Base-by-base conservation (phyloP, 345 rosid genomes). In the Populus deltoides region DNA sequence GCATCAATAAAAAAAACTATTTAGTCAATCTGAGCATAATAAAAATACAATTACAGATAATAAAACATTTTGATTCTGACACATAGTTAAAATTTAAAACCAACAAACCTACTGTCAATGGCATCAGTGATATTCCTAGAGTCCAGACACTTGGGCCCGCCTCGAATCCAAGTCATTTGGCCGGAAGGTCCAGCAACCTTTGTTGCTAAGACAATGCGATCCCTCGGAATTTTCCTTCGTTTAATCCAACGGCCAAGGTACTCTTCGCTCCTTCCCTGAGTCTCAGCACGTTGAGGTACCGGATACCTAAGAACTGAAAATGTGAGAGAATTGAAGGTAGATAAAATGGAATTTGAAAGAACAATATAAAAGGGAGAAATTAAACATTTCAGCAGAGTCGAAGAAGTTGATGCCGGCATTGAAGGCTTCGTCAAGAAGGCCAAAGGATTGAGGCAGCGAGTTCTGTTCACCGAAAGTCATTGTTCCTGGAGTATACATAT, bases 401-500 rank as follows among this genome's bases (percentile, higher is more conserved):
- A 90, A 90, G 87, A 90, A 90, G 79, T 87, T 90, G 84, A 90
- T 84, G 77, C 91, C 91, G 67, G 87, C 82, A 43, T 76, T 75
- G 77, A 86, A 84, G 73, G 90, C 88, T 71, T 78, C 85, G 71
- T 90, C 90, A 74, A 90, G 90, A 73, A 90, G 90, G 76, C 84
- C 86, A 78, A 87, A 87, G 66, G 92, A 87, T 68, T 86, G 86
- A 8, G 80, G 38, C 82, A 79, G 55, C 16, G 88, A 82, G 78
- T 86, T 89, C 76, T 90, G 92, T 82, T 87, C 90, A 31, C 93
- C 92, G 49, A 90, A 89, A 6, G 92, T 88, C 93, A 90, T 87
- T 9, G 90, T 89, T 80, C 91, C 94, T 90, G 86, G 33, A 57
- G 53, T 12, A 43, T 20, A 5, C 15, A 49, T 41, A 22, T 22